These are phyloP conservation scores for Miscanthus sacchariflorus DNA, from an alignment of 202 grass and related monocot genomes.

Conservation along the genomic window DNA sequence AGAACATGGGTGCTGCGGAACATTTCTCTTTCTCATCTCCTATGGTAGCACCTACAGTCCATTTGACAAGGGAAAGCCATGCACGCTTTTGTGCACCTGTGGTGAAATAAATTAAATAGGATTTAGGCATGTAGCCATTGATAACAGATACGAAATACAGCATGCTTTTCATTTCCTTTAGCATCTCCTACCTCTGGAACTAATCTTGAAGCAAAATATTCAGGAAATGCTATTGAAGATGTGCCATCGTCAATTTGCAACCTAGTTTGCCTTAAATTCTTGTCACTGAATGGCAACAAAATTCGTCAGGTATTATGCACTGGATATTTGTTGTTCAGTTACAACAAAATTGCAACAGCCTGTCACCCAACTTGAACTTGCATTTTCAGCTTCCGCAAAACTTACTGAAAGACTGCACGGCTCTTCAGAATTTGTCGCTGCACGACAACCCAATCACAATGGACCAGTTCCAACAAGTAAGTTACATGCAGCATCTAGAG, in stretches of 20 bases:
- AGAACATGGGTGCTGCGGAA: slow-evolving; percentile 20
- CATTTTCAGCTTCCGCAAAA: slow-evolving; percentile 70
- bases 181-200: not conserved
- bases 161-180: slow-evolving; percentile 14
- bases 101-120: not conserved
- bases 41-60: slow-evolving; percentile 13
- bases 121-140: not conserved
- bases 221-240: slow-evolving; percentile 85
- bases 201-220: slow-evolving; percentile 46
- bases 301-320: slow-evolving; percentile 69
- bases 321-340: slow-evolving; percentile 14
- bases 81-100: not conserved
- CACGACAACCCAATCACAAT: slow-evolving; percentile 81
- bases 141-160: not conserved
- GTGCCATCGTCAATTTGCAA: slow-evolving; percentile 78
- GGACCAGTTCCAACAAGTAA: slow-evolving; percentile 83
- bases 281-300: slow-evolving; percentile 82
- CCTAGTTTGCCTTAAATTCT: slow-evolving; percentile 71
- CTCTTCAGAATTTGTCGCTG: slow-evolving; percentile 80
- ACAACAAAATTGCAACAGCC: not conserved
- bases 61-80: not conserved
- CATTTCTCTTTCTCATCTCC: not conserved
- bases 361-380: not conserved
- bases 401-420: slow-evolving; percentile 78
- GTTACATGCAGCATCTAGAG: slow-evolving; percentile 33